Conservation (phyloP, 495 filamentous ascomycete species). For the Penicillium simplicissimum region DNA sequence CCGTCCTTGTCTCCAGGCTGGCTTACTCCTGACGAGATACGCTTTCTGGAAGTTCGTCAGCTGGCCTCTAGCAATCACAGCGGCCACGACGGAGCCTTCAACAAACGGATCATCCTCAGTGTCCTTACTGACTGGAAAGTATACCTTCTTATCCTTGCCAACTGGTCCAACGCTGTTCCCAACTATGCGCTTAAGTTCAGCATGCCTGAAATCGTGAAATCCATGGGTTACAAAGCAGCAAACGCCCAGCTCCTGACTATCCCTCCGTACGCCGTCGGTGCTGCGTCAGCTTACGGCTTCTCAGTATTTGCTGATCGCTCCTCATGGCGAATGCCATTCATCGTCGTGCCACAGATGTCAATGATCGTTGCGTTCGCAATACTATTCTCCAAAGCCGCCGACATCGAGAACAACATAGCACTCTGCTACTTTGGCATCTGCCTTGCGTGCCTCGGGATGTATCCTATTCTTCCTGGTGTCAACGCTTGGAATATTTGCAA, state of each 20-base stretch:
- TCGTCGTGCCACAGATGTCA: slow-evolving; percentile 17
- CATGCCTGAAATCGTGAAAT: slow-evolving; percentile 50
- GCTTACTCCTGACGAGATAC: slow-evolving; percentile 22
- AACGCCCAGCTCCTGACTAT: slow-evolving; percentile 37
- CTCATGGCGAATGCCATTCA: slow-evolving; percentile 33
- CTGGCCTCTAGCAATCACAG: slow-evolving; percentile 1
- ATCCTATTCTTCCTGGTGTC: slow-evolving; percentile 29
- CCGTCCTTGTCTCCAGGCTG: slow-evolving; percentile 20
- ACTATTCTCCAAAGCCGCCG: slow-evolving; percentile 18
- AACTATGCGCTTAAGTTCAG: slow-evolving; percentile 53
- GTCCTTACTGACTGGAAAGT: slow-evolving; percentile 24
- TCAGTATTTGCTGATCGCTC: slow-evolving; percentile 25
- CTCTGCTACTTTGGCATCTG: slow-evolving; percentile 28
- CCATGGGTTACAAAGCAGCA: slow-evolving; percentile 47
- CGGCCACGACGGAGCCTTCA: slow-evolving; percentile 7
- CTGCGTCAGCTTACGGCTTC: slow-evolving; percentile 18
- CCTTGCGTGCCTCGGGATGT: slow-evolving; percentile 27
- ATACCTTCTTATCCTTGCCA: slow-evolving; percentile 20
- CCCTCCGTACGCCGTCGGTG: slow-evolving; percentile 29
- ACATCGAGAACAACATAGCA: slow-evolving; percentile 21
- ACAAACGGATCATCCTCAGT: slow-evolving; percentile 8
- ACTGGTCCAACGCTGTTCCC: slow-evolving; percentile 34
- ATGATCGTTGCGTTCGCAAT: slow-evolving; percentile 21
- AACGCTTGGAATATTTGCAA: slow-evolving; percentile 32
- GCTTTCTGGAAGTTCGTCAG: slow-evolving; percentile 20